Percentiles rank a stretch among this genome's conserved stretches.
These are phyloP conservation scores for Candida tibetensis DNA, from an alignment of 805 yeast species.

Conservation along the genomic window DNA sequence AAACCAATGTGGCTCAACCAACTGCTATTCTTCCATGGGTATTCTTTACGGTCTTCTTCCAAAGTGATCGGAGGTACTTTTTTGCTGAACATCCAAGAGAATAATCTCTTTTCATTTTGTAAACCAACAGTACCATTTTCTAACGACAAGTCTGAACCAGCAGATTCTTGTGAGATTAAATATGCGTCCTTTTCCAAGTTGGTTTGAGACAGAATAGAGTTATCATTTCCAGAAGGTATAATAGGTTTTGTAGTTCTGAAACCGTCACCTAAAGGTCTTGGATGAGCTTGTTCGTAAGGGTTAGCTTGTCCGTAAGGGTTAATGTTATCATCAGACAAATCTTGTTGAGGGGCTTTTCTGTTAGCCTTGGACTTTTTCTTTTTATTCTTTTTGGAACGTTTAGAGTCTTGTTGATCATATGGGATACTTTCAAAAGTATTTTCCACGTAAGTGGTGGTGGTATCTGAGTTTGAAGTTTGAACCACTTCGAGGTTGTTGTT, in stretches of 20 bases:
- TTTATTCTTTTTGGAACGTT: background rate
- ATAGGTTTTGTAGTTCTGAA: background rate
- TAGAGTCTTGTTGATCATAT: constrained; percentile 10
- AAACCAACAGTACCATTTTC: constrained; percentile 18
- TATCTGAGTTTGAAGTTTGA: constrained; percentile 9
- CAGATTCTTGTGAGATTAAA: background rate
- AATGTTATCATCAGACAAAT: constrained; percentile 1
- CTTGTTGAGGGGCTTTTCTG: constrained; percentile 6
- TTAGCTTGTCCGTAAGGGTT: background rate
- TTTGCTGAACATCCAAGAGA: constrained; percentile 49
- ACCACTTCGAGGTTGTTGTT: constrained; percentile 7
- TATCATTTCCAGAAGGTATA: background rate
- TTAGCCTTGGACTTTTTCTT: constrained; percentile 2
- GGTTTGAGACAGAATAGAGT: constrained; percentile 11
- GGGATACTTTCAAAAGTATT: constrained; percentile 1
- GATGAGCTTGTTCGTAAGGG: background rate
- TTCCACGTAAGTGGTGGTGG: constrained; percentile 13
- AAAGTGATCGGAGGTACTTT: constrained; percentile 50
- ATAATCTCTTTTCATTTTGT: constrained; percentile 48
- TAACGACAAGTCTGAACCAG: constrained; percentile 2
- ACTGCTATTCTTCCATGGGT: constrained; percentile 45
- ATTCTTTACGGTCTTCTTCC: constrained; percentile 49
- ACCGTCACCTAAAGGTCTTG: constrained; percentile 1
- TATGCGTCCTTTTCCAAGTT: constrained; percentile 6
- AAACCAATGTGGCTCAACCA: constrained; percentile 39